phyloP scores from a whole-genome alignment of 106 monocot species.

The Cymbidium sinense region DNA sequence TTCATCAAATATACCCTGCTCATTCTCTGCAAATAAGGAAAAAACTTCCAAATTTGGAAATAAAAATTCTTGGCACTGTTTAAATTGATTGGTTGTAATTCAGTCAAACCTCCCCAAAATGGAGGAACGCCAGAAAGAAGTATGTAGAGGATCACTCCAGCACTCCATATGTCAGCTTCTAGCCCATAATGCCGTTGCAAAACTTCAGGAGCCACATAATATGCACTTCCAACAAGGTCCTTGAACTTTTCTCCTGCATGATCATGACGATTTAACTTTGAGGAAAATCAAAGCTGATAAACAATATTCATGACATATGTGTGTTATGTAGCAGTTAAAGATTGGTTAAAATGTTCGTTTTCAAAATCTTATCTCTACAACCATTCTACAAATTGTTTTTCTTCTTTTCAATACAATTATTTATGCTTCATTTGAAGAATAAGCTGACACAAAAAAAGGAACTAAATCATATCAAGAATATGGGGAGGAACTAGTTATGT shows the following conservation, averaged over 20 bases:
- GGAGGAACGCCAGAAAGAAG: constrained; percentile 92
- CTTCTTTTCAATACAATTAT: background rate
- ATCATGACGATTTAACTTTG: background rate
- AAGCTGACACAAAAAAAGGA: background rate
- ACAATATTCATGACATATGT: background rate
- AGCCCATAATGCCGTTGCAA: constrained; percentile 52
- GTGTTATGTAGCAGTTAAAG: background rate
- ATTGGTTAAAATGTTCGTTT: background rate
- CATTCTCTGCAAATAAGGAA: constrained; percentile 43
- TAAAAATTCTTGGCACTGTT: background rate
- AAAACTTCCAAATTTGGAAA: background rate
- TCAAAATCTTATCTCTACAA: background rate
- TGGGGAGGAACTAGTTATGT: no score
- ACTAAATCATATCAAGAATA: no score
- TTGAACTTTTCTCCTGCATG: constrained; percentile 53
- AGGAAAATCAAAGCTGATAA: background rate
- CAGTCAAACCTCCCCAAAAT: constrained; percentile 75
- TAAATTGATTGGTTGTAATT: background rate
- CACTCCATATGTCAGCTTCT: constrained; percentile 90
- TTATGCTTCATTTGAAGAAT: background rate
- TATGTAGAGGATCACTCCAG: constrained; percentile 92
- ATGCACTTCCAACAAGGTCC: constrained; percentile 87
- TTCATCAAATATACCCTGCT: constrained; percentile 75
- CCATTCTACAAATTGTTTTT: background rate
- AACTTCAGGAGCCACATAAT: constrained; percentile 93